Evolutionary conservation across 371 early-diverging fungal species (phyloP), one percentile per base, ranked within the genome.

Genomic region (Rhizopus sp.): DNA sequence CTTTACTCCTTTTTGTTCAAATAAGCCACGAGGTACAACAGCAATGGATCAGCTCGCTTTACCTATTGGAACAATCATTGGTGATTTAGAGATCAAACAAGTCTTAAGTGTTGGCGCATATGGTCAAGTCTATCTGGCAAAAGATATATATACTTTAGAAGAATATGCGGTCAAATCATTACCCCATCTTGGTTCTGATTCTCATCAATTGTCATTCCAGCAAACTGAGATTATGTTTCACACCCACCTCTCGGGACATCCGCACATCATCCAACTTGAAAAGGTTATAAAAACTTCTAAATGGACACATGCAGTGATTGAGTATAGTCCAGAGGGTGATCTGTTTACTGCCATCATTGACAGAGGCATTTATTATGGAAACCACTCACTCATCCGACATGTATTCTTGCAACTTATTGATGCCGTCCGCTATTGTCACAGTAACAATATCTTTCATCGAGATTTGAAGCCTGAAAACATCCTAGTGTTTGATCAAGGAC

Each of bases 391-490:
- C 16, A 84, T 85, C 59, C 73, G 78, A 52, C 60, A 76, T 49
- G 84, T 82, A 35, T 86, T 87, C 62, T 57, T 82, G 12, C 84
- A 86, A 60, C 69, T 87, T 34, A 63, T 82, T 32, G 74, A 75
- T 37, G 85, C 88, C 5, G 85, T 88, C 16, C 65, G 67, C 38
- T 77, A 80, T 55, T 83, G 82, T 50, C 90, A 88, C 62, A 58
- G 59, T 9, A 59, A 70, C 12, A 78, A 81, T 13, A 73, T 90
- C 12, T 86, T 74, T 57, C 90, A 90, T 61, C 82, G 92, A 16
- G 93, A 93, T 62, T 66, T 90, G 30, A 90, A 90, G 62, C 90
- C 90, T 34, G 88, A 88, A 60, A 88, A 86, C 46, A 77, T 88
- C 23, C 72, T 85, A 23, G 76, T 83, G 29, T 78, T 80, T 53